Base-by-base conservation (phyloP, 2,329 filamentous ascomycete genomes). In the Metarhizium anisopliae region DNA sequence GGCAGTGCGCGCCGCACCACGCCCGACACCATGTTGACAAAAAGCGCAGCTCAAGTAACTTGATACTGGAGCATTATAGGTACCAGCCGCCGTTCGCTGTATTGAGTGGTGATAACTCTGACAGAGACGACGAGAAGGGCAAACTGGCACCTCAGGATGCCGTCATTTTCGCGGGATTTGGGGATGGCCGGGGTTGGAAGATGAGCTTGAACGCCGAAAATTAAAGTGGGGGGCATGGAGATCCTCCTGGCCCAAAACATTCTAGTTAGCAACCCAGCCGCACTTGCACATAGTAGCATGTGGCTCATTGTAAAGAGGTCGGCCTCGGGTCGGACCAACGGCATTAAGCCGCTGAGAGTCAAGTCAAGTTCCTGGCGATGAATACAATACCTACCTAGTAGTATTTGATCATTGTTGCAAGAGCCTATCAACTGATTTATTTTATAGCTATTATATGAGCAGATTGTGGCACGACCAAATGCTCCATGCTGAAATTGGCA, bases 1-100 rank as follows among this genome's bases (percentile, higher is more conserved):
- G 77, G 71, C 71, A 79, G 71, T 69, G 71, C 71, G 65, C 74
- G 74, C 63, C 76, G 77, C 64, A 76, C 70, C 66, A 72, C 72
- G 68, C 74, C 76, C 70, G 74, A 72, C 68, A 72, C 73, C 77
- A 80, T 80, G 62, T 63, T 73, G 65, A 66, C 62, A 59, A 59
- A 58, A 63, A 59, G 45, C 36, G 18, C 43, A 32, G 42, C 20
- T 56, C 36, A 58, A 53, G 52, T 53, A 56, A 53, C 59, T 53
- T 61, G 59, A 61, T 56, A 62, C 58, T 59, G 61, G 59, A 60
- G 63, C 67, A 69, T 70, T 59, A 63, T 70, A 63, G 54, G 65
- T 58, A 53, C 40, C 36, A 43, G 30, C 20, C 25, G 35, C 38
- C 47, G 51, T 13, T 59, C 42, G 45, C 29, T 55, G 47, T 47